These are phyloP conservation scores for Huntiella abstrusa DNA, from an alignment of 2,329 filamentous ascomycete species.

Conservation along the genomic window DNA sequence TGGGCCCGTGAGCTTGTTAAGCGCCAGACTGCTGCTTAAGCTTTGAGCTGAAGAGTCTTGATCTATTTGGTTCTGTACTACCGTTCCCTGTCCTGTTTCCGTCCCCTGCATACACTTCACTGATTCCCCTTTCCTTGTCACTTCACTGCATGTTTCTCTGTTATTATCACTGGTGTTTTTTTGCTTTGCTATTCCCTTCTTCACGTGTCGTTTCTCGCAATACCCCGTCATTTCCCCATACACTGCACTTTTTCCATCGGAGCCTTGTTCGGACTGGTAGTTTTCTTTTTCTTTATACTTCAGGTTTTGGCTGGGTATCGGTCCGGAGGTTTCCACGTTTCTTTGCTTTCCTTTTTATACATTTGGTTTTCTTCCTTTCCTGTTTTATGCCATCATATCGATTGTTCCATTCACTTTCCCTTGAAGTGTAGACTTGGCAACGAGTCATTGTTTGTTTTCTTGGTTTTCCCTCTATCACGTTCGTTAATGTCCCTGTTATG, in stretches of 20 bases:
- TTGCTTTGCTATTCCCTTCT: slow-evolving; percentile 7
- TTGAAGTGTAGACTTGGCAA: too few species aligned
- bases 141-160: slow-evolving; percentile 4
- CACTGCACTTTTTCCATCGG: slow-evolving; percentile 7
- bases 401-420: background rate
- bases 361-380: slow-evolving; percentile 1
- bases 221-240: slow-evolving; percentile 10
- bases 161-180: slow-evolving; percentile 12
- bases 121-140: background rate
- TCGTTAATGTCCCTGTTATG: slow-evolving; percentile 1
- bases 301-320: background rate
- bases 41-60: background rate
- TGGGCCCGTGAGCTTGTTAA: slow-evolving; percentile 98
- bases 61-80: background rate
- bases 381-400: background rate
- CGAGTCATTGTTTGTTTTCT: background rate
- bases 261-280: slow-evolving; percentile 2
- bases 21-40: slow-evolving; percentile 43
- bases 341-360: background rate
- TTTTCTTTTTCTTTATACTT: slow-evolving; percentile 1
- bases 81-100: slow-evolving; percentile 1
- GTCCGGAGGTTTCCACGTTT: slow-evolving; percentile 1
- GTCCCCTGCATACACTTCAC: slow-evolving; percentile 1
- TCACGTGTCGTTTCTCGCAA: slow-evolving; percentile 12
- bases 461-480: slow-evolving; percentile 4